Percentiles rank a stretch among this genome's conserved stretches.
These are phyloP conservation scores for Corylus avellana DNA, from an alignment of 306 rosid species.

Conservation along the genomic window DNA sequence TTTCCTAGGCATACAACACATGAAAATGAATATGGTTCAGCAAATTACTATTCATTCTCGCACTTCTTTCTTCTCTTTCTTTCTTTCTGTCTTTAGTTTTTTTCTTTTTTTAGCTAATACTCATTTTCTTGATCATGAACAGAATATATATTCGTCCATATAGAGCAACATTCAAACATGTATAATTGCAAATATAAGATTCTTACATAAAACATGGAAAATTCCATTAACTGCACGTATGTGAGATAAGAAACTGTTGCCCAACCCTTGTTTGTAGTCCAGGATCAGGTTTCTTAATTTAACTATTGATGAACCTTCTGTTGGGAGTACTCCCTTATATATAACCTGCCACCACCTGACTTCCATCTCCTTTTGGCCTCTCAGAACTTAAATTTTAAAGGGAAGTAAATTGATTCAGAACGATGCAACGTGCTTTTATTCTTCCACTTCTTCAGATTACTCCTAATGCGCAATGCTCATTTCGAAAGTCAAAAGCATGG, in stretches of 20 bases:
- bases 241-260: conserved; percentile 95
- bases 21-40: background rate
- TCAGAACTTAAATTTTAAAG: background rate
- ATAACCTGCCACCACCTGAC: background rate
- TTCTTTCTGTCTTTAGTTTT: background rate
- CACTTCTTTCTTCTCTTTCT: background rate
- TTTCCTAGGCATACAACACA: background rate
- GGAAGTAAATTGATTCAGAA: background rate
- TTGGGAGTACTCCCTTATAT: background rate
- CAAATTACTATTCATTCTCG: background rate
- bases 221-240: conserved; percentile 99
- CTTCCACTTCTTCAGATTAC: background rate
- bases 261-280: conserved; percentile 64
- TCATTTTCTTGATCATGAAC: background rate
- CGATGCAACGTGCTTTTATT: background rate
- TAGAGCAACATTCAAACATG: background rate
- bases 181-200: background rate
- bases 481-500: background rate
- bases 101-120: background rate
- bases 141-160: background rate
- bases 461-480: background rate
- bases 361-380: background rate
- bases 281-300: background rate
- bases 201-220: conserved; percentile 94
- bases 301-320: background rate